Evolutionary conservation across 1,139 yeast species (phyloP), one percentile per base, ranked within the genome.

Genomic region (Debaryomycetaceae sp.): DNA sequence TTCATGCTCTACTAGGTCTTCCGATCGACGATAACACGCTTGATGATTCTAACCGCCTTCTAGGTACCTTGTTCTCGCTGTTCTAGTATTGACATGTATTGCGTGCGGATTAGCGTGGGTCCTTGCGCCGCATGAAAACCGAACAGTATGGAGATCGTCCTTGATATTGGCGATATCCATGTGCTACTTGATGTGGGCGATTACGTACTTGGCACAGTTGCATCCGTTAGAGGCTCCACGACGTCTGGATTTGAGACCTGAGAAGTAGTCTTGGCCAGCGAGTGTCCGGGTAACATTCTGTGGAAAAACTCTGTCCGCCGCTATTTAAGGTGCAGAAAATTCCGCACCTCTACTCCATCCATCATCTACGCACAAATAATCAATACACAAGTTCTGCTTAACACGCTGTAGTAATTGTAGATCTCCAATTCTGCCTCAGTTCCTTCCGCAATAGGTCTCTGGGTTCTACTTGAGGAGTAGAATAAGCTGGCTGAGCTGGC

Each of bases 131-230:
- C 69, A 68, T 45, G 67, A 68, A 36, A 75, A 71, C 44, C 62
- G 62, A 35, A 67, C 76, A 21, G 96, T 87, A 26, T 86, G 94
- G 92, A 73, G 96, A 59, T 81, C 94, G 32, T 82, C 95, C 10
- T 74, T 86, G 28, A 77, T 79, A 31, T 65, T 87, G 39, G 73
- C 87, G 4, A 55, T 87, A 47, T 76, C 93, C 15, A 81, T 86
- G 95, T 80, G 86, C 64, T 86, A 71, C 53, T 65, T 86, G 47
- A 82, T 86, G 95, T 85, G 95, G 95, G 95, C 95, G 18, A 76
- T 83, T 41, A 83, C 95, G 5, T 83, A 81, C 46, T 58, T 83
- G 40, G 73, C 77, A 21, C 92, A 80, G 46, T 58, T 80, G 34
- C 90, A 80, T 51, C 92, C 92, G n/a, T 61, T 80, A 45, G 85